These are phyloP conservation scores for Trametes villosa DNA, from an alignment of 768 basidiomycete species.

Conservation along the genomic window DNA sequence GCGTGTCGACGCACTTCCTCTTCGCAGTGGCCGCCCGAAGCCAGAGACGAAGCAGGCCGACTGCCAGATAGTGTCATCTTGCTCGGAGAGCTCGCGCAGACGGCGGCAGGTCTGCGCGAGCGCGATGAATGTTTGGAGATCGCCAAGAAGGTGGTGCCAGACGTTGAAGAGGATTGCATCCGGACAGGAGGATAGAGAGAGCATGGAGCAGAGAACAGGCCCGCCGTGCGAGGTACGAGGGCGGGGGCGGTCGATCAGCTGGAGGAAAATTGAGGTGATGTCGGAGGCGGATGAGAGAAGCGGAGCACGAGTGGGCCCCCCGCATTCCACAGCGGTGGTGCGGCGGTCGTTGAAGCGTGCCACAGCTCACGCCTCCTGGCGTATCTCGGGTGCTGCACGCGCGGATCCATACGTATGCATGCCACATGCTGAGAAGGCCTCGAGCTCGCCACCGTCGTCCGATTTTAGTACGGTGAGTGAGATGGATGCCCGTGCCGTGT, in stretches of 20 bases:
- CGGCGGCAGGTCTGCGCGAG: conserved; percentile 28
- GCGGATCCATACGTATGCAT: no score
- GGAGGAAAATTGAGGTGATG: conserved; percentile 7
- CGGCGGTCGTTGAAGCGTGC: background rate
- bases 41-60: conserved; percentile 30
- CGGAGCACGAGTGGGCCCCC: conserved; percentile 15
- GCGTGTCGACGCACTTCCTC: background rate
- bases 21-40: conserved; percentile 26
- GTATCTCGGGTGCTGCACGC: background rate
- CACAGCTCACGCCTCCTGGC: background rate
- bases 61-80: conserved; percentile 26
- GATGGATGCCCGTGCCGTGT: no score
- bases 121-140: conserved; percentile 28
- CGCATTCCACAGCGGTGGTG: conserved; percentile 16
- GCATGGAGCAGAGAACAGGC: conserved; percentile 13
- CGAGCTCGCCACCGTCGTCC: background rate
- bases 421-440: conserved; percentile 18
- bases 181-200: conserved; percentile 11
- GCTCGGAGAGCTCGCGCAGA: conserved; percentile 21
- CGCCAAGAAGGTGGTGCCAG: conserved; percentile 23
- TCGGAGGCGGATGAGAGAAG: conserved; percentile 10
- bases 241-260: background rate
- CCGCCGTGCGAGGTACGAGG: background rate
- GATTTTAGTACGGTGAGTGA: background rate
- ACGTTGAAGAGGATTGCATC: conserved; percentile 20